phyloP scores from a whole-genome alignment of 2,329 filamentous ascomycete genomes.

The Calonectria pseudoturangicola region DNA sequence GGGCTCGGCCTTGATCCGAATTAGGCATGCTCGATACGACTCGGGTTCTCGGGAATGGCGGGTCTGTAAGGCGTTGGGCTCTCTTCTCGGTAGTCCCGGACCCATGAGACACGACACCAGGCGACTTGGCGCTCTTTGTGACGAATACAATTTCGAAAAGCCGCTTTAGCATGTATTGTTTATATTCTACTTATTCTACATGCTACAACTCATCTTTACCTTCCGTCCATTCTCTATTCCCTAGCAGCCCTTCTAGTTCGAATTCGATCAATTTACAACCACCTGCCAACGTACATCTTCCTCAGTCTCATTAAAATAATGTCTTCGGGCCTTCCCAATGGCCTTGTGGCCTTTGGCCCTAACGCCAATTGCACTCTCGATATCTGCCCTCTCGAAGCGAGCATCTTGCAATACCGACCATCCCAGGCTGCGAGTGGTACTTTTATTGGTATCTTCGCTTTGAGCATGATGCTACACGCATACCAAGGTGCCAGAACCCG shows the following conservation, averaged over 20 bases:
- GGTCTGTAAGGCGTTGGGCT: not conserved
- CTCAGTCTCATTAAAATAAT: not conserved
- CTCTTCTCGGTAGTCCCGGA: not conserved
- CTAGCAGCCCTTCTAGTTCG: not conserved
- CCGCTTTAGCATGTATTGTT: not conserved
- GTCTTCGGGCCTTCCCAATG: not conserved
- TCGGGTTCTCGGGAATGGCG: slow-evolving; percentile 1
- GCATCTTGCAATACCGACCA: not conserved
- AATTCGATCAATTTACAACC: too few species aligned
- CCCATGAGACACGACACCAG: not conserved
- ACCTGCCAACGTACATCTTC: not conserved
- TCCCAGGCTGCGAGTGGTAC: not conserved
- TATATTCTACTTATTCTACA: not conserved
- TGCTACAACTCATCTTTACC: not conserved
- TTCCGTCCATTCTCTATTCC: not conserved
- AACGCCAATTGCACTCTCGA: not conserved
- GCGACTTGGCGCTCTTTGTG: not conserved
- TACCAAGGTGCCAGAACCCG: not conserved
- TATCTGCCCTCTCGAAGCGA: slow-evolving; percentile 1
- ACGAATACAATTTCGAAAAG: not conserved
- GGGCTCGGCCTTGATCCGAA: not conserved
- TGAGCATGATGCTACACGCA: not conserved
- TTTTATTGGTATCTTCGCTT: not conserved
- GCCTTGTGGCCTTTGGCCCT: slow-evolving; percentile 1
- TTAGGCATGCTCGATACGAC: slow-evolving; percentile 1